Base-by-base conservation (phyloP, 2,329 filamentous ascomycete species). In the Pseudocercospora crystallina region DNA sequence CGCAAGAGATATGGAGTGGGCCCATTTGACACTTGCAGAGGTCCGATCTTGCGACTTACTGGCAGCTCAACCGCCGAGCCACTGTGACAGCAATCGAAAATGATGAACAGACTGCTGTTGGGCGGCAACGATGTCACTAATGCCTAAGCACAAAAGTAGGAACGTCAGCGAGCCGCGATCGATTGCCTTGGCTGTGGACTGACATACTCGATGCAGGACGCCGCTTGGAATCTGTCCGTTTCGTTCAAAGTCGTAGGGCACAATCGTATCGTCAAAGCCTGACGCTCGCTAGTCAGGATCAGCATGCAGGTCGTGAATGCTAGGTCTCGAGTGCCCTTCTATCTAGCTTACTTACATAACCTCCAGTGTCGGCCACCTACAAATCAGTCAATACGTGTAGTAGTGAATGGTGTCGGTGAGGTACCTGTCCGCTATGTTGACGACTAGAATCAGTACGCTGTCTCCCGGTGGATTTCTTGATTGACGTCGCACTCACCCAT, bases 71-170 rank as follows among this genome's bases (percentile, higher is more conserved):
- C 72, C 0, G 80, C 80, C 0, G 79, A 81, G 29, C 81, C 81
- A 2, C 77, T 80, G 64, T 84, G 81, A 60, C 81, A 84, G 65
- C 81, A 84, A 62, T 84, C 81, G 59, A 84, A 77, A 26, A 84
- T 67, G 56, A 81, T 74, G 61, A 80, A 80, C 11, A 82, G 69
- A 1, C 76, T 76, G 55, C 75, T 77, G 10, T 68, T 71, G 0
- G 77, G 72, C 15, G 78, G 73, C 65, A 83, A 70, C 1, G 69
- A 67, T 1, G 76, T 76, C 13, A 83, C 76, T 8, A 82, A 73
- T 42, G 73, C 71, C 39, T 74, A 26, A 7, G 20, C 20, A 26
- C 20, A 7, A 26, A 26, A 26, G 20, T 26, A 26, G 20, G 20
- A 7, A 26, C 20, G 20, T 26, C 20, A 26, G 20, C 20, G 20